Percentiles rank a stretch among this genome's conserved stretches.
phyloP scores from a whole-genome alignment of 2,329 filamentous ascomycete species.

The Epichloe amarillans region DNA sequence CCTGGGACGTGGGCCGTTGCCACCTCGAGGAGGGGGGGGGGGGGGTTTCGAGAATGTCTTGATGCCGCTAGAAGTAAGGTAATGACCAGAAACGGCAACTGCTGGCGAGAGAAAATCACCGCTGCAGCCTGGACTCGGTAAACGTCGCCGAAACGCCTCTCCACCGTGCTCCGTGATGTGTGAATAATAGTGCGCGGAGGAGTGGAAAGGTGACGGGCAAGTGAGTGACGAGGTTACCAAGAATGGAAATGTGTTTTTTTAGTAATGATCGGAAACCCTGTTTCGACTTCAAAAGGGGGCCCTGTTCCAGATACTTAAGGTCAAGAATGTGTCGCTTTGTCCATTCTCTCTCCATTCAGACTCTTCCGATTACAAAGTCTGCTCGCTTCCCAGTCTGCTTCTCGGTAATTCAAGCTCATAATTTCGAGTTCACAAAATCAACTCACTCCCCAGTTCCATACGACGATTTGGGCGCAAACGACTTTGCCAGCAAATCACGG shows the following conservation, averaged over 20 bases:
- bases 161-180: neutral
- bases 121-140: neutral
- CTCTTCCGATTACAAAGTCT: neutral
- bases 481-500: neutral
- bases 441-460: too few species aligned
- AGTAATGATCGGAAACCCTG: neutral
- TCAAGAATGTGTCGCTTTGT: neutral
- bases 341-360: neutral
- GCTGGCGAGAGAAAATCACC: neutral
- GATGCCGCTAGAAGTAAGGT: neutral
- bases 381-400: neutral
- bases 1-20: neutral
- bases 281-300: neutral
- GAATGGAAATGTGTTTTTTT: neutral
- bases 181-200: neutral
- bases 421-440: too few species aligned
- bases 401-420: too few species aligned
- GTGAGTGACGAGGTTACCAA: neutral
- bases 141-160: slow-evolving; percentile 2
- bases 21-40: neutral
- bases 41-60: neutral
- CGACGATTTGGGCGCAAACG: too few species aligned
- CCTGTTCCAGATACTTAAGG: neutral
- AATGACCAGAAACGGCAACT: slow-evolving; percentile 1
- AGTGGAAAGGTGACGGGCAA: neutral